Evolutionary conservation across 2,329 filamentous ascomycete species (phyloP), one percentile per base, ranked within the genome.

Genomic region (Cryphonectria radicalis): DNA sequence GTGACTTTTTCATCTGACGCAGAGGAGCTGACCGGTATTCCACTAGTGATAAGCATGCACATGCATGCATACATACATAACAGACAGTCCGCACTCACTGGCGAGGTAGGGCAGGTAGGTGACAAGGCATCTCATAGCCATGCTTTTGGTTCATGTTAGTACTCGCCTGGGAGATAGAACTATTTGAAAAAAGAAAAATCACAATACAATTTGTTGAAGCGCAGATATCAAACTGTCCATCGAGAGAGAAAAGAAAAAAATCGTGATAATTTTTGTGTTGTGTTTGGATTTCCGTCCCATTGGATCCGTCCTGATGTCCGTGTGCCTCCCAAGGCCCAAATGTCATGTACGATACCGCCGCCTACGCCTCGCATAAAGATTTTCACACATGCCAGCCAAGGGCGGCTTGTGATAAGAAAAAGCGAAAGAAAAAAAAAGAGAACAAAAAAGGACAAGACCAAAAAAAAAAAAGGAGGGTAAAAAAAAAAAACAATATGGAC

Each of bases 11-110:
- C 11, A 11, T 59, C 37, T 53, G 62, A 14, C 10, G 19, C 64
- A 50, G 53, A 68, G 4, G n/a, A 55, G 68, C 71, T 72, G 65
- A 72, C 68, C 11, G 25, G 53, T 28, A 57, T 59, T 19, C 13
- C 32, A 6, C 3, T 35, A 32, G 55, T 59, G 25, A 50, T n/a
- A 7, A 59, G 11, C 14, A 28, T 32, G 25, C 53, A 7, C 55
- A 59, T 11, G 37, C 37, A 40, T 40, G 11, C 37, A 40, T 13
- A 3, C 6, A 32, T 32, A 32, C 32, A 32, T 32, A 32, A 32
- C 32, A 32, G 32, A 32, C 22, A 66, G 37, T 4, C 19, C 2
- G 63, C 63, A 40, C 59, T n/a, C 4, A n/a, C n/a, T 10, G 10
- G 17, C 10, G 28, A 62, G 40, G 53, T 11, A 19, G 11, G 11